Percentiles rank a stretch among this genome's conserved stretches.
phyloP scores from a whole-genome alignment of 2,329 filamentous ascomycete species.

The Zymoseptoria crescenta region DNA sequence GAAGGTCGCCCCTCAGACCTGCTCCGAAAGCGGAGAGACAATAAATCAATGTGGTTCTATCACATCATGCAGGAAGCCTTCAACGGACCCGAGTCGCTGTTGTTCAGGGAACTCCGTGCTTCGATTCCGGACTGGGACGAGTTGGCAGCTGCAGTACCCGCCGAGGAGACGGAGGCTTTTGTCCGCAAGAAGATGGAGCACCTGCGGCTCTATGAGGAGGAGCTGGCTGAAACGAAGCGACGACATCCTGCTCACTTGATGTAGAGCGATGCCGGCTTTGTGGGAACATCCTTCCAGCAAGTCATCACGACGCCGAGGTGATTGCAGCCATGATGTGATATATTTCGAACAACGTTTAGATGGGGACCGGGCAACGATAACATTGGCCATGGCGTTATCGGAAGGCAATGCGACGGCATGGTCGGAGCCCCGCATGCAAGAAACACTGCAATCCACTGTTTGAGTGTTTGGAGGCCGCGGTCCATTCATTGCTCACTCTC shows the following conservation, averaged over 20 bases:
- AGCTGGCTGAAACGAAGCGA: background rate
- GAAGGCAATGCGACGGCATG: no score
- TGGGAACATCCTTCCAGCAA: no score
- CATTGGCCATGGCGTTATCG: no score
- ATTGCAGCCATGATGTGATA: no score
- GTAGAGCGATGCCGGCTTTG: no score
- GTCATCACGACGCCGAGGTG: no score
- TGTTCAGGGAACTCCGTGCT: slow-evolving; percentile 1
- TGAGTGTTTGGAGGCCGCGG: no score
- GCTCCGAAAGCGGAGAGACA: background rate
- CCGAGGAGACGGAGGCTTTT: background rate
- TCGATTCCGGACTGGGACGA: slow-evolving; percentile 1
- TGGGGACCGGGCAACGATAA: no score
- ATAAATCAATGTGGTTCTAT: slow-evolving; percentile 4
- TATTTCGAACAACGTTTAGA: no score
- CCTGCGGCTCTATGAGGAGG: background rate
- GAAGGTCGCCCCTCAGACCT: background rate
- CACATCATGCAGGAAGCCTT: slow-evolving; percentile 3
- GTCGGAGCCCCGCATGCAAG: no score
- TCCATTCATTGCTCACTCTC: no score
- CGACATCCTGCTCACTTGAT: background rate
- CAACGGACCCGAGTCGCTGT: slow-evolving; percentile 1
- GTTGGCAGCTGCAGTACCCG: slow-evolving; percentile 4
- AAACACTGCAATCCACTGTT: no score
- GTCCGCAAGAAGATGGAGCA: background rate